Evolutionary conservation across 2,329 filamentous ascomycete genomes (phyloP), one percentile per base, ranked within the genome.

Genomic region (Setomelanomma holmii): DNA sequence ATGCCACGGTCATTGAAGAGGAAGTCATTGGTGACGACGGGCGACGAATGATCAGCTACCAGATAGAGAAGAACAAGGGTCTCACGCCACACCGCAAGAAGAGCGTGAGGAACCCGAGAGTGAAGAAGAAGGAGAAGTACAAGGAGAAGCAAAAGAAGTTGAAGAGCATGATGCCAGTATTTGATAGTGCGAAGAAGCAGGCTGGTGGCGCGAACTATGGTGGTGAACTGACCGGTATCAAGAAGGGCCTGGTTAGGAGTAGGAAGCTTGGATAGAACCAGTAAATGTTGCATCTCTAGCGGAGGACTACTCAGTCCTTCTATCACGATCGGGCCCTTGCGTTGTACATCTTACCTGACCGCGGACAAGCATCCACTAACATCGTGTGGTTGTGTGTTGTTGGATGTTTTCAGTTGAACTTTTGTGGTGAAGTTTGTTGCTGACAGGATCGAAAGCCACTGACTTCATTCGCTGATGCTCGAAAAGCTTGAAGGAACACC

Each of bases 111-210:
- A 99, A 99, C 79, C 93, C 95, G 30, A 84, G 95, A 74, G 93
- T 98, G 61, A 99, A 98, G 89, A 98, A 97, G 89, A 87, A 91
- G 77, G 91, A 91, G 86, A 92, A 91, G 86, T 99, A 86, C 75
- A 92, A 96, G 72, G 89, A 92, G 76, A 97, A 96, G 84, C 89
- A 93, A 85, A 98, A 97, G 90, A 97, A 98, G 83, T 78, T 98
- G 71, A 86, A 86, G 68, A 93, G 89, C 72, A 90, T 93, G 80
- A 91, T 89, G 79, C 85, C 90, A 7, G 82, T 91, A 12, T 98
- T 93, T 80, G 91, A 92, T 76, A 63, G 59, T 90, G 91, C 56
- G 87, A 96, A 78, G 87, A 90, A 64, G 86, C 85, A 69, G 89
- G 91, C 68, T 89, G 92, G 47, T 4, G 61, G 64, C 24, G 68